Evolutionary conservation across 2,329 filamentous ascomycete species (phyloP).

Genomic region (Pseudocercospora musae): DNA sequence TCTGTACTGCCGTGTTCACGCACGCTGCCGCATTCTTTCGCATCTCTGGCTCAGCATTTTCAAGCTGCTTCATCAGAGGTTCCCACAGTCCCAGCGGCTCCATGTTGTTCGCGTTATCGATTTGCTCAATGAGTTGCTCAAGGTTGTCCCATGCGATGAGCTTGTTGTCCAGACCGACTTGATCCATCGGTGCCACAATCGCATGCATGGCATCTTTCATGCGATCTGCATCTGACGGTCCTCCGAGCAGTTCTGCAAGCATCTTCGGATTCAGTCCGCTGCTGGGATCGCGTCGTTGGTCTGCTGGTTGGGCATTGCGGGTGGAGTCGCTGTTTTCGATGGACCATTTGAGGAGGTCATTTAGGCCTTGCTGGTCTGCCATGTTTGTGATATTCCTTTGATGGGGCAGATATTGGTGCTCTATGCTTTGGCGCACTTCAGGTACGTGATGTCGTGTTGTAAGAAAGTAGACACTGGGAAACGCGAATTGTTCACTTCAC

Average conservation of each 20-base stretch:
- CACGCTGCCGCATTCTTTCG: constrained; percentile 91
- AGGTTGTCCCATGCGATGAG: constrained; percentile 90
- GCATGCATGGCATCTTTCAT: constrained; percentile 83
- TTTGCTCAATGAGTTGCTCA: constrained; percentile 83
- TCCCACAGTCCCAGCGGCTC: constrained; percentile 75
- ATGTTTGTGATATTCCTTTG: constrained; percentile 11
- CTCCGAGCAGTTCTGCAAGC: constrained; percentile 73
- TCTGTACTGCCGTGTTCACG: constrained; percentile 90
- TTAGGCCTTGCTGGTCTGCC: constrained; percentile 48
- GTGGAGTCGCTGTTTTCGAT: constrained; percentile 59
- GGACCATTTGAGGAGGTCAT: constrained; percentile 77
- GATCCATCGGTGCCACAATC: constrained; percentile 55
- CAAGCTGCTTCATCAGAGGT: constrained; percentile 69
- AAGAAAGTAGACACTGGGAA: background rate
- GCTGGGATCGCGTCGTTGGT: constrained; percentile 34
- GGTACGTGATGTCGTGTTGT: background rate
- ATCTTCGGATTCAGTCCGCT: constrained; percentile 63
- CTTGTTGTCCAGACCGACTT: constrained; percentile 69
- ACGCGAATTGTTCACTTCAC: constrained; percentile 9
- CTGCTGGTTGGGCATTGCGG: constrained; percentile 33
- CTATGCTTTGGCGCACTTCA: background rate
- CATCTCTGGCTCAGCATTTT: constrained; percentile 66
- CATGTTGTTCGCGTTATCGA: constrained; percentile 97
- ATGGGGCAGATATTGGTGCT: background rate
- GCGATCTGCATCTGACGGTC: constrained; percentile 82